A percentile compares a stretch with the other conserved stretches of the same genome.
phyloP scores from a whole-genome alignment of 441 rosid species.

The Adansonia gregorii region DNA sequence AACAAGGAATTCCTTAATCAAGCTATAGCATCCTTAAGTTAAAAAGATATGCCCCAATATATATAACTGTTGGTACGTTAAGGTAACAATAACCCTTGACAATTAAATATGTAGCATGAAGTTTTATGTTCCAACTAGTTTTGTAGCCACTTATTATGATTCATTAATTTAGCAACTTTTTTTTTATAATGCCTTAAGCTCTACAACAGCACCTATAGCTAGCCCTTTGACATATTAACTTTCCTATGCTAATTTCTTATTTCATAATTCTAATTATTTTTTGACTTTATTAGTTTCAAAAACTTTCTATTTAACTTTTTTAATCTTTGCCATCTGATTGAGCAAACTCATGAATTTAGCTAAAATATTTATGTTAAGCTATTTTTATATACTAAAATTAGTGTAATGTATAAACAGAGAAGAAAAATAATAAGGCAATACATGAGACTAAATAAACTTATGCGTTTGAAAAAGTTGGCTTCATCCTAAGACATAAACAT shows the following conservation, averaged over 20 bases:
- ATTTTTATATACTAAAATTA: not conserved
- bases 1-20: too few species aligned
- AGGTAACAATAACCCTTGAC: too few species aligned
- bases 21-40: too few species aligned
- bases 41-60: too few species aligned
- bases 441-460: not conserved
- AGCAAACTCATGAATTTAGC: slow-evolving; percentile 27
- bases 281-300: slow-evolving; percentile 50
- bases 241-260: slow-evolving; percentile 78
- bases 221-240: slow-evolving; percentile 90
- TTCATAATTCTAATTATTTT: slow-evolving; percentile 65
- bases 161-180: slow-evolving; percentile 92
- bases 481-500: not conserved
- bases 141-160: slow-evolving; percentile 74
- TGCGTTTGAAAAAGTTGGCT: not conserved
- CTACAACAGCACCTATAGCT: slow-evolving; percentile 92
- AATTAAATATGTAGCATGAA: not conserved
- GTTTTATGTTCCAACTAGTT: slow-evolving; percentile 62
- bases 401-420: not conserved
- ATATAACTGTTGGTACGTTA: too few species aligned
- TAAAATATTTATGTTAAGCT: slow-evolving; percentile 3
- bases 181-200: slow-evolving; percentile 92
- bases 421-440: not conserved
- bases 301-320: slow-evolving; percentile 67
- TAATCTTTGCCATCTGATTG: slow-evolving; percentile 61